phyloP scores from a whole-genome alignment of 176 grass and related monocot genomes.

The Tuctoria greenei region DNA sequence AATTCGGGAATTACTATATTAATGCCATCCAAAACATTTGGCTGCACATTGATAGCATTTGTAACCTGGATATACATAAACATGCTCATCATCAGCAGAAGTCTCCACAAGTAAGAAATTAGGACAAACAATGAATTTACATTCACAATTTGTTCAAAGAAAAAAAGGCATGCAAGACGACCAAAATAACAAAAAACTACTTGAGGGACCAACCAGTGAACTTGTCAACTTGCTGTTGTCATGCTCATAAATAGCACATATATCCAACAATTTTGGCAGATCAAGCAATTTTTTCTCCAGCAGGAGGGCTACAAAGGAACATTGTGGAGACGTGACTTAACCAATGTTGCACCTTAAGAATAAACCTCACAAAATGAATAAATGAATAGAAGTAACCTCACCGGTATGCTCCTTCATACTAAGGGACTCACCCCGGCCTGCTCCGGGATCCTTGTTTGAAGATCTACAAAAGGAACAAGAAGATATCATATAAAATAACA shows the following conservation, averaged over 20 bases:
- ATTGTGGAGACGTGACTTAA: constrained; percentile 40
- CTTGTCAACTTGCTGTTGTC: constrained; percentile 78
- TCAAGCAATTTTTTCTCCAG: constrained; percentile 93
- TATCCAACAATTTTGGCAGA: constrained; percentile 91
- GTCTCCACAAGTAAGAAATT: constrained; percentile 24
- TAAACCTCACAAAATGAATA: constrained; percentile 22
- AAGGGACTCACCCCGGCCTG: constrained; percentile 61
- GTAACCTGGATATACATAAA: constrained; percentile 62
- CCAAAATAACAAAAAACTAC: constrained; percentile 9
- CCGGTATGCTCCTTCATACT: constrained; percentile 85
- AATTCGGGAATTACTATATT: constrained; percentile 66
- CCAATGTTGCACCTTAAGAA: constrained; percentile 22
- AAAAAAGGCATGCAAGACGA: background rate
- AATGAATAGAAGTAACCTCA: constrained; percentile 30
- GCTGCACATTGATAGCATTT: constrained; percentile 79
- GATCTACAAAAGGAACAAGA: constrained; percentile 61
- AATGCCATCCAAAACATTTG: constrained; percentile 52
- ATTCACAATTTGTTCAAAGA: constrained; percentile 8
- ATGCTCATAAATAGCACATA: constrained; percentile 89
- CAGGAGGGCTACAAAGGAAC: constrained; percentile 66
- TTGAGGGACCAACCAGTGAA: constrained; percentile 62
- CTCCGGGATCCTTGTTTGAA: constrained; percentile 90
- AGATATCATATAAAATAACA: constrained; percentile 15
- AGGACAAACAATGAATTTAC: background rate
- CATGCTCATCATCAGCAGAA: constrained; percentile 28